Conservation (phyloP, 768 basidiomycete species). For the Pleurotus citrinopileatus region DNA sequence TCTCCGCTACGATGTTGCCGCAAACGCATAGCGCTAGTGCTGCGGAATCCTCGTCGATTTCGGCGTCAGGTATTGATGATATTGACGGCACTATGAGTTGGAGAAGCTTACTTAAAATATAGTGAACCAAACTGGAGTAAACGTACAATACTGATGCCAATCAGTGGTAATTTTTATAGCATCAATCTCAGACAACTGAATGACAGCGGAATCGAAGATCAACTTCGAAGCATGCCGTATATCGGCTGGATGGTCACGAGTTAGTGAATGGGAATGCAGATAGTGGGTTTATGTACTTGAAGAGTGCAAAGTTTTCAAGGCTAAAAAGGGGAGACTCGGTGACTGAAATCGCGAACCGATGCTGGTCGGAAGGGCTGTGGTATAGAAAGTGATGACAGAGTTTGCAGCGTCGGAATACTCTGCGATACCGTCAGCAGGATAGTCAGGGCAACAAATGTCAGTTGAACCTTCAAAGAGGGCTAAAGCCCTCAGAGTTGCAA, state of each 20-base stretch:
- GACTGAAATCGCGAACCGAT: conserved; percentile 61
- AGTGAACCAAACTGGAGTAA: background rate
- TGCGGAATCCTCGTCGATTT: conserved; percentile 61
- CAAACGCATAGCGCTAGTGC: conserved; percentile 78
- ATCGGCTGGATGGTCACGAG: conserved; percentile 46
- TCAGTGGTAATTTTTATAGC: conserved; percentile 54
- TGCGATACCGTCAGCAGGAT: conserved; percentile 24
- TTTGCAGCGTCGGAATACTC: conserved; percentile 69
- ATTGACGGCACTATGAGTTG: background rate
- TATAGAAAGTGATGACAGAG: conserved; percentile 79
- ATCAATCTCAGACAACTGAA: conserved; percentile 65
- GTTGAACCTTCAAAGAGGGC: conserved; percentile 65
- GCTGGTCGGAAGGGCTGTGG: conserved; percentile 59
- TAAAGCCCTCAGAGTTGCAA: conserved; percentile 66
- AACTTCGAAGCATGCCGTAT: conserved; percentile 73
- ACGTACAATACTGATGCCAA: conserved; percentile 64
- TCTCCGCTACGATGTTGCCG: conserved; percentile 79
- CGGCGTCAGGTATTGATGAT: no score
- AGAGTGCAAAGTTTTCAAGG: conserved; percentile 71
- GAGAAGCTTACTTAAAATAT: no score
- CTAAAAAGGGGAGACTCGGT: conserved; percentile 73
- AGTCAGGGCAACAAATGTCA: background rate
- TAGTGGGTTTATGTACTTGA: conserved; percentile 46
- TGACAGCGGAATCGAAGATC: conserved; percentile 75
- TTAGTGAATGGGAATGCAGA: background rate